phyloP scores from a whole-genome alignment of 2,329 filamentous ascomycete genomes.

The Venturia oleaginea region DNA sequence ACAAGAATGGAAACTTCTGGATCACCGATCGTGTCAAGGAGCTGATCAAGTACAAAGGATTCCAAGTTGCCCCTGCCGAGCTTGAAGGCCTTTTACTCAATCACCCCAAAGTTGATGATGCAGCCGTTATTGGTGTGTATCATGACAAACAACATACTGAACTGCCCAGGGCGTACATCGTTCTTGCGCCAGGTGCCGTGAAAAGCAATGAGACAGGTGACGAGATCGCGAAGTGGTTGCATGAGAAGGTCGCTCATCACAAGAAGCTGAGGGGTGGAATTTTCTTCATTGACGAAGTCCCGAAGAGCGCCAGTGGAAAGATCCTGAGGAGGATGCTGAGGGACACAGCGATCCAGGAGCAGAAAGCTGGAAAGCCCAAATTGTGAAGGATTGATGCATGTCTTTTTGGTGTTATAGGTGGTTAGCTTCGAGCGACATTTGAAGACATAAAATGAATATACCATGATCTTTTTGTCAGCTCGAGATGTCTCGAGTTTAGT shows the following conservation, averaged over 20 bases:
- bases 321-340: conserved; percentile 15
- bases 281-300: conserved; percentile 16
- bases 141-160: conserved; percentile 55
- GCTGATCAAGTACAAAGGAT: conserved; percentile 54
- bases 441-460: neutral
- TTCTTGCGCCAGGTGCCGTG: conserved; percentile 21
- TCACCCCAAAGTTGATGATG: conserved; percentile 47
- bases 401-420: neutral
- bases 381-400: neutral
- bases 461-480: neutral
- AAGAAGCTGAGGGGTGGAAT: conserved; percentile 16
- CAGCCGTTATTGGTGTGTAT: conserved; percentile 54
- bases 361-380: conserved; percentile 15
- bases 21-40: conserved; percentile 66
- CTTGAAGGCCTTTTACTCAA: conserved; percentile 49
- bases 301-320: conserved; percentile 15
- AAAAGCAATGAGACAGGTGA: conserved; percentile 10
- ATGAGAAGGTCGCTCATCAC: conserved; percentile 11
- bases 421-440: neutral
- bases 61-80: conserved; percentile 62
- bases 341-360: conserved; percentile 19
- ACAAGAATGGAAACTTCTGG: conserved; percentile 71
- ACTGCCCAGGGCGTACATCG: conserved; percentile 58
- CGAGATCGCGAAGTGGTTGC: conserved; percentile 12
- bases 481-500: too few relatives aligned